Evolutionary conservation across 2,329 filamentous ascomycete species (phyloP).

Genomic region (Corynespora cassiicola): DNA sequence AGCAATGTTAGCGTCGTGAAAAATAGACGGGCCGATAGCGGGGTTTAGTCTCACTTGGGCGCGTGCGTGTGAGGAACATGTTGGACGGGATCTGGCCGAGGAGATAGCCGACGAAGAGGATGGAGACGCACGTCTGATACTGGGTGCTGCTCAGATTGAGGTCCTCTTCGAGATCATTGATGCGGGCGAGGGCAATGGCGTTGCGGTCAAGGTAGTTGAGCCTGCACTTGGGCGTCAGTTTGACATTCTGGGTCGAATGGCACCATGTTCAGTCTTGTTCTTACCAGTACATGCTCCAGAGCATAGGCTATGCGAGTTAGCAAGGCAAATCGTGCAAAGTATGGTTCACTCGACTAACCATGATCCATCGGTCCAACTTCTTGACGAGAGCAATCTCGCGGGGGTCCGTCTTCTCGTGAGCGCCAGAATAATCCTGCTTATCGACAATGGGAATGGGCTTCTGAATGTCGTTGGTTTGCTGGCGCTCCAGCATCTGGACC

Average conservation of each 20-base stretch:
- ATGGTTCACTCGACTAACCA: constrained; percentile 35
- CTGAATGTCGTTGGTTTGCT: constrained; percentile 22
- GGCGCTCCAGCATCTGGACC: constrained; percentile 32
- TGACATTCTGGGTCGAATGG: too few relatives aligned
- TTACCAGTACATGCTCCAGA: constrained; percentile 24
- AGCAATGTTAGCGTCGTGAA: not conserved
- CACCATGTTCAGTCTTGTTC: too few relatives aligned
- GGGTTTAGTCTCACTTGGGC: constrained; percentile 17
- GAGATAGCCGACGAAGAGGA: constrained; percentile 42
- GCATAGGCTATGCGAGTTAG: constrained; percentile 40
- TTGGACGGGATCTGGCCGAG: constrained; percentile 42
- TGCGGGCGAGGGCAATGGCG: constrained; percentile 68
- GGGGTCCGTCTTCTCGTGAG: constrained; percentile 43
- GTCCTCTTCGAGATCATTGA: constrained; percentile 67
- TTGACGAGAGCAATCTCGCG: constrained; percentile 40
- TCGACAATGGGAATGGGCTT: constrained; percentile 29
- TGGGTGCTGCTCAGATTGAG: constrained; percentile 44
- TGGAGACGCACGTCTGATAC: constrained; percentile 29
- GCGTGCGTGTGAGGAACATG: constrained; percentile 44
- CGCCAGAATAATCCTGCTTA: constrained; percentile 43
- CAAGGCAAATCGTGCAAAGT: constrained; percentile 10
- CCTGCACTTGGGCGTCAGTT: too few relatives aligned
- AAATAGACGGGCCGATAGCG: constrained; percentile 24
- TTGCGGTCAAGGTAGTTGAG: constrained; percentile 56
- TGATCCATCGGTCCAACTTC: constrained; percentile 39